Evolutionary conservation across 768 basidiomycete genomes (phyloP).

Genomic region (Phylloporus scabripes): DNA sequence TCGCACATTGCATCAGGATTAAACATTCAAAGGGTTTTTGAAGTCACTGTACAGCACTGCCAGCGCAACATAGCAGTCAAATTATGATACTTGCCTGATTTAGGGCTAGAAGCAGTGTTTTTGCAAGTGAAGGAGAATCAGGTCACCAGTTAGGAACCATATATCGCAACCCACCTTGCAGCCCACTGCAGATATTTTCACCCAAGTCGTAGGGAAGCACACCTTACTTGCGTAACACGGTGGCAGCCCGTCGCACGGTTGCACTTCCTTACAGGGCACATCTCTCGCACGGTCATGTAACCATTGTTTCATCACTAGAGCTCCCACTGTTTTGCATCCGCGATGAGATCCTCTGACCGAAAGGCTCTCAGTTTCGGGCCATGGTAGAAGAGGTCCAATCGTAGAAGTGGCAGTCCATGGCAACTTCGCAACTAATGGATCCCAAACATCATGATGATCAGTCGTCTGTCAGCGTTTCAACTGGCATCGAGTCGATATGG

Average conservation of each 20-base stretch:
- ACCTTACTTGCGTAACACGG: background rate
- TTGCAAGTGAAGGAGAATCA: background rate
- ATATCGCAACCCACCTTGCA: too few species aligned
- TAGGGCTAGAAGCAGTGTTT: background rate
- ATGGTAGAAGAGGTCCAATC: background rate
- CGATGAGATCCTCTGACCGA: background rate
- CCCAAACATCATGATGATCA: background rate
- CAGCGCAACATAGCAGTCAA: too few species aligned
- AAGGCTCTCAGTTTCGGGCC: background rate
- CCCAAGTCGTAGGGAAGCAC: too few species aligned
- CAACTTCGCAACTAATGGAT: background rate
- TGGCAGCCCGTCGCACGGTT: too few species aligned
- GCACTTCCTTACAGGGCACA: too few species aligned
- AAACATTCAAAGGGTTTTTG: too few species aligned
- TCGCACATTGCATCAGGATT: too few species aligned
- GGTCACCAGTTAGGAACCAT: background rate
- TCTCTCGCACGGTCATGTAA: background rate
- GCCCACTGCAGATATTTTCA: too few species aligned
- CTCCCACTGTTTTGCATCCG: background rate
- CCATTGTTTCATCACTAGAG: background rate
- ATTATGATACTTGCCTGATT: constrained; percentile 1
- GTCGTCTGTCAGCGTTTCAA: background rate
- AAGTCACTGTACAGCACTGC: too few species aligned
- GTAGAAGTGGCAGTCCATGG: background rate
- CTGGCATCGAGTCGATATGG: background rate